Evolutionary conservation across 768 basidiomycete species (phyloP).

Genomic region (Mycena polygramma): DNA sequence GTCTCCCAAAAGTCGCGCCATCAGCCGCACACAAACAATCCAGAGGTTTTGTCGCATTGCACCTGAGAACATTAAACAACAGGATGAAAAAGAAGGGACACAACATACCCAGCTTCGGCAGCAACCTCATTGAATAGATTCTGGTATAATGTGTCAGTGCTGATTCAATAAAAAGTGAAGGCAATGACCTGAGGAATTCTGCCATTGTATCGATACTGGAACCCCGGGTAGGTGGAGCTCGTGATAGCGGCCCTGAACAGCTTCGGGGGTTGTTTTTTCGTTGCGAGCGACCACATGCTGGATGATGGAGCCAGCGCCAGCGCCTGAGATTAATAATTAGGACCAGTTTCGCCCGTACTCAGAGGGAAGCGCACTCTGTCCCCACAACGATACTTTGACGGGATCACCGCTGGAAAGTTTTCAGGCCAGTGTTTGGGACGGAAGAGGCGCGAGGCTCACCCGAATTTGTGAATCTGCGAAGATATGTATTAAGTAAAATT

Average conservation of each 20-base stretch:
- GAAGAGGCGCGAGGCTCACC: constrained; percentile 24
- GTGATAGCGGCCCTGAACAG: constrained; percentile 46
- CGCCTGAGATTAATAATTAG: constrained; percentile 38
- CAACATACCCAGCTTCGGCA: constrained; percentile 6
- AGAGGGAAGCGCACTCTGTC: constrained; percentile 53
- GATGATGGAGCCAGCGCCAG: constrained; percentile 52
- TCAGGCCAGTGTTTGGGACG: neutral
- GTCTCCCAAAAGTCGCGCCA: constrained; percentile 32
- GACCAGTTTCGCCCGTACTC: constrained; percentile 35
- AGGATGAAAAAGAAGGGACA: neutral
- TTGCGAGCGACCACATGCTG: constrained; percentile 49
- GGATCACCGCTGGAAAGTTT: constrained; percentile 48
- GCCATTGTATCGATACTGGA: constrained; percentile 48
- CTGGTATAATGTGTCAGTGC: neutral
- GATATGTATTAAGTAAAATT: neutral
- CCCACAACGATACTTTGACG: constrained; percentile 56
- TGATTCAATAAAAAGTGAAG: neutral
- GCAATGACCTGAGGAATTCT: constrained; percentile 36
- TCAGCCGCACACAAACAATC: constrained; percentile 17
- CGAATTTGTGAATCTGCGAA: constrained; percentile 54
- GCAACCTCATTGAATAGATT: constrained; percentile 17
- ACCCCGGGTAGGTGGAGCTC: constrained; percentile 46
- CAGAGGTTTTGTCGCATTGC: neutral
- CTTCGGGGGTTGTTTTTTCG: constrained; percentile 46
- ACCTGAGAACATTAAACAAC: constrained; percentile 18